A percentile compares a stretch with the other conserved stretches of the same genome.
These are phyloP conservation scores for Calonectria multiphialidica DNA, from an alignment of 2,329 filamentous ascomycete species.

Conservation along the genomic window DNA sequence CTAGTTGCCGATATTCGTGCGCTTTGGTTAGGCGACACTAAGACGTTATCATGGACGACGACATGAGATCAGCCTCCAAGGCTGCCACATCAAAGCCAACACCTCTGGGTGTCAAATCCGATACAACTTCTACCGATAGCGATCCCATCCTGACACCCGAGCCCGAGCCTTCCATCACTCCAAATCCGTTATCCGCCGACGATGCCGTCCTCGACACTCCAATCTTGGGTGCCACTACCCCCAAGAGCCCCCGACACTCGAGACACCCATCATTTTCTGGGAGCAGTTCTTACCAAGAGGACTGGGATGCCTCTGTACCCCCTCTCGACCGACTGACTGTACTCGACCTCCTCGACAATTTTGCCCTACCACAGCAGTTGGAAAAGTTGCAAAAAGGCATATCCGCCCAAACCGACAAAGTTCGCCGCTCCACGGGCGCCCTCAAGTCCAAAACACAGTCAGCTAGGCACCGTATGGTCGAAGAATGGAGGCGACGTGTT, in stretches of 20 bases:
- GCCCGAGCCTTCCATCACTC: slow-evolving; percentile 51
- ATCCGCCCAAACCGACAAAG: slow-evolving; percentile 85
- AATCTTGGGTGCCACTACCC: slow-evolving; percentile 59
- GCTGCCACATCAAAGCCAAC: slow-evolving; percentile 6
- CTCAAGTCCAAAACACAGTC: slow-evolving; percentile 80
- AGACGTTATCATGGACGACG: slow-evolving; percentile 43
- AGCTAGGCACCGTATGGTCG: slow-evolving; percentile 90
- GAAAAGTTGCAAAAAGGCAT: slow-evolving; percentile 91
- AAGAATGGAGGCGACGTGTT: slow-evolving; percentile 89
- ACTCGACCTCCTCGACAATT: slow-evolving; percentile 94
- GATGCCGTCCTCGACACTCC: slow-evolving; percentile 62
- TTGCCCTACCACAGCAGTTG: slow-evolving; percentile 88
- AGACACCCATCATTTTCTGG: slow-evolving; percentile 86
- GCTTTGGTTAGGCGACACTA: not conserved
- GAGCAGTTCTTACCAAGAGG: slow-evolving; percentile 87
- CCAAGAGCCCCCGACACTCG: slow-evolving; percentile 72
- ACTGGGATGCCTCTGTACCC: slow-evolving; percentile 83
- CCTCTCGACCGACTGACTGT: slow-evolving; percentile 91
- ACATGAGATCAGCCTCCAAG: slow-evolving; percentile 30
- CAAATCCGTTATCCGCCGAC: slow-evolving; percentile 58
- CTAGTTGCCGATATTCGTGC: not conserved
- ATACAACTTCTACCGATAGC: slow-evolving; percentile 45
- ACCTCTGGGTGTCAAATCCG: slow-evolving; percentile 35
- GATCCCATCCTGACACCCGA: slow-evolving; percentile 58
- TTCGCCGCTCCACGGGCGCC: slow-evolving; percentile 84